Evolutionary conservation across 2,329 filamentous ascomycete genomes (phyloP), one percentile per base, ranked within the genome.

Genomic region (Aspergillus ochraceus): DNA sequence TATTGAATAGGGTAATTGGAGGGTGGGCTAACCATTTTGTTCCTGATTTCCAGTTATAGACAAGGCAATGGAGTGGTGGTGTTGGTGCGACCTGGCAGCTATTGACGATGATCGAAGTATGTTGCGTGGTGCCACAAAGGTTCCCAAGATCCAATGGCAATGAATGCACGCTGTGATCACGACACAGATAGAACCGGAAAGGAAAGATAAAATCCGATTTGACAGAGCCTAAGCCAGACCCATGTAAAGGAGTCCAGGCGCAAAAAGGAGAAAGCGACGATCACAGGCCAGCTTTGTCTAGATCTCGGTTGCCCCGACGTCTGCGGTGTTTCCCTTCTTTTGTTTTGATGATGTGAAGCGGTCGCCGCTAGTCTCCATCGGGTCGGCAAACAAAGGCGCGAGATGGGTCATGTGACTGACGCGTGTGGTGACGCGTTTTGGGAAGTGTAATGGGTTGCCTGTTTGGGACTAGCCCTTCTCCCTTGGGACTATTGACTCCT

Each of bases 351-450:
- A 54, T 57, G 60, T 61, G 54, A 56, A 50, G 50, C 49, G 52
- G 56, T 58, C 51, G 54, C 29, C 26, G 55, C 66, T 66, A 66
- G 59, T 2, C 61, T 63, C 17, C 11, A 56, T 52, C 10, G 32
- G 53, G 57, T 9, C 32, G 5, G 9, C 20, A 47, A 49, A 30
- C 46, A 57, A 54, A 36, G 54, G 39, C 32, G 39, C 30, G 55
- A 46, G 26, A 8, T 54, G 0, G 0, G 10, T 49, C 66, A 68
- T 56, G 63, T 67, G 66, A 56, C 36, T 30, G 26, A 52, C 63
- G 58, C 67, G 67, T 39, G n/a, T 9, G 11, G 11, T 3, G 19
- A 50, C 64, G 67, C 67, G 67, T 69, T 68, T 68, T 64, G 59
- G 67, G 67, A 66, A 66, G 49, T 63, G 53, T 64, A 60, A 68